Percentiles rank a stretch among this genome's conserved stretches.
Evolutionary conservation across 192 early-diverging fungal species (phyloP).

Genomic region (Coemansia sp.): DNA sequence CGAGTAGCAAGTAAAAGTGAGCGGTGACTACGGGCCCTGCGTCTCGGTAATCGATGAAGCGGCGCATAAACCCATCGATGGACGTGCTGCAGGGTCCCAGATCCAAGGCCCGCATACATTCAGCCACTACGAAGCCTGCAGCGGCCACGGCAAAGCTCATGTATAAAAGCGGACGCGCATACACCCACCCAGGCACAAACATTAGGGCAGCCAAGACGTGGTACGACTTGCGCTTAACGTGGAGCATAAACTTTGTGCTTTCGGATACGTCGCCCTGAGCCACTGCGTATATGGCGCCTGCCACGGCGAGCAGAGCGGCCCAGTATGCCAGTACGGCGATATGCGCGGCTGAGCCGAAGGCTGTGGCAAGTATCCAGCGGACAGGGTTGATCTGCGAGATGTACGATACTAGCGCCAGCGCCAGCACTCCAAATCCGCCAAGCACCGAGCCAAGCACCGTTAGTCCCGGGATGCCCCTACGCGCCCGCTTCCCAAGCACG

Average conservation of each 20-base stretch:
- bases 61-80: conserved; percentile 72
- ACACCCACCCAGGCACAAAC: conserved; percentile 81
- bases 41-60: conserved; percentile 88
- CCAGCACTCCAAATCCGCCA: conserved; percentile 16
- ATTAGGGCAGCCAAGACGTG: conserved; percentile 81
- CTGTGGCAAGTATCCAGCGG: conserved; percentile 4
- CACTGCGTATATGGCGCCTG: conserved; percentile 7
- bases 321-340: conserved; percentile 29
- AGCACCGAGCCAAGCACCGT: background rate
- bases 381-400: conserved; percentile 8
- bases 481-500: background rate
- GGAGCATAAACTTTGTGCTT: conserved; percentile 48
- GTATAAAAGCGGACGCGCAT: conserved; percentile 68
- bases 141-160: conserved; percentile 83
- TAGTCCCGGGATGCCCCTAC: background rate
- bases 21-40: conserved; percentile 80
- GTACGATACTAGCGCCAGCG: conserved; percentile 12
- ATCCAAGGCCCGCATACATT: conserved; percentile 79
- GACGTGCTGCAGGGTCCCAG: conserved; percentile 66
- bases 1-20: conserved; percentile 87
- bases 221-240: conserved; percentile 83
- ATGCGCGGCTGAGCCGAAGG: conserved; percentile 4
- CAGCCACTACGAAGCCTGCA: conserved; percentile 70
- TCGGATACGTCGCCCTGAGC: background rate
- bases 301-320: conserved; percentile 16